phyloP scores from a whole-genome alignment of 345 rosid genomes.

The Sonneratia caseolaris region DNA sequence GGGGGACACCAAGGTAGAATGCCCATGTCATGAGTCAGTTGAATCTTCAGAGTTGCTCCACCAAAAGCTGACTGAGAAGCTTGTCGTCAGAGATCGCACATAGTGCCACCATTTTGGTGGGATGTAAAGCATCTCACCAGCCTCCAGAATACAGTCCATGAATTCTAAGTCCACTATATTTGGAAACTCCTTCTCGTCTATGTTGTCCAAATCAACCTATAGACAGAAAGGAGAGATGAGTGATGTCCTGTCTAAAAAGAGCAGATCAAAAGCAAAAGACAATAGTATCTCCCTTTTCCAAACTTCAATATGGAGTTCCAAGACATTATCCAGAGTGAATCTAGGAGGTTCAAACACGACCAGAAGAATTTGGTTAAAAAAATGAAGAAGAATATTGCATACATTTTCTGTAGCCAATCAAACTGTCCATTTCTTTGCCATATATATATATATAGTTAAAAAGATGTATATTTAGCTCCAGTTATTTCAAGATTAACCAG shows the following conservation, averaged over 20 bases:
- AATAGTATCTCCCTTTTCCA: background rate
- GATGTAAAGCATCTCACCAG: conserved; percentile 95
- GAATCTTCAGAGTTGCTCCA: conserved; percentile 47
- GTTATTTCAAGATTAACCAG: background rate
- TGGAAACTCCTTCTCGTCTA: conserved; percentile 49
- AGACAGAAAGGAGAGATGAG: conserved; percentile 11
- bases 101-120: conserved; percentile 99
- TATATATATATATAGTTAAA: background rate
- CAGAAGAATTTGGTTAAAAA: background rate
- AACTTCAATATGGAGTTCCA: background rate
- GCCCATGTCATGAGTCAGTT: conserved; percentile 14
- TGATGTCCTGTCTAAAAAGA: background rate
- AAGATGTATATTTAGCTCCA: background rate
- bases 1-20: background rate
- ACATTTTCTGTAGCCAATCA: background rate
- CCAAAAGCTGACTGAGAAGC: conserved; percentile 94
- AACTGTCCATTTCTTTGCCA: background rate
- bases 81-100: conserved; percentile 68
- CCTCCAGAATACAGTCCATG: conserved; percentile 78
- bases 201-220: conserved; percentile 88
- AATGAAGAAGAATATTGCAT: too few relatives aligned
- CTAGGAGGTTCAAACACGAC: background rate
- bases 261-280: background rate
- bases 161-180: conserved; percentile 58
- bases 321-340: background rate